Base-by-base conservation (phyloP, 2,329 filamentous ascomycete species). In the Scytalidium sp. region DNA sequence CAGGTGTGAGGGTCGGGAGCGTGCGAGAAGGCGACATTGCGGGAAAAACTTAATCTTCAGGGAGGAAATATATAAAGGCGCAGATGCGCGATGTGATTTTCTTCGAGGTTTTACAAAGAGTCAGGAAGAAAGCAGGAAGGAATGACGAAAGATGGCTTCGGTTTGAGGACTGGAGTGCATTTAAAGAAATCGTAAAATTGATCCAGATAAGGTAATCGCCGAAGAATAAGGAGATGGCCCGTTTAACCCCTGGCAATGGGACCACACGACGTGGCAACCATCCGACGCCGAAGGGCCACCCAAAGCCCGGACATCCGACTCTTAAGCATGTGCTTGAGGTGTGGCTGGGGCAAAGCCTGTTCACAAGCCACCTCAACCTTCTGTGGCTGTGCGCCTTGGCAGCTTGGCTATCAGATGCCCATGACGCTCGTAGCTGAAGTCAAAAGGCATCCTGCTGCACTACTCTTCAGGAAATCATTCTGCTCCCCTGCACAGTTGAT, bases 1-100 rank as follows among this genome's bases (percentile, higher is more conserved):
- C 81, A 60, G 79, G 79, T 45, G 89, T 86, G 64, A 97, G 86
- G 22, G 87, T 93, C 50, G 93, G 93, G 45, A 97, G 83, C 44
- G 83, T 91, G 66, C 82, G 82, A 63, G 83, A 84, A 59, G 91
- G 88, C 89, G 96, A 96, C 55, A 60, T 76, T 55, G 56, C 53
- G 23, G 19, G 20, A 27, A n/a, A 10, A 20, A n/a, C 23, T n/a
- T 9, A 40, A 8, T 22, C 3, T 17, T 29, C 20, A 36, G 27
- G 15, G 44, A n/a, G 32, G 19, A 20, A 19, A 27, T 20, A 32
- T 5, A 45, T 21, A 4, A 32, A 21, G 46, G 32, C 32, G 32
- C 32, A 36, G 32, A 36, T 36, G 32, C 32, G 32, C 15, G 5
- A 9, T 6, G 32, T 15, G 17, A n/a, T 4, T 15, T n/a, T 36